phyloP scores from a whole-genome alignment of 345 rosid species.

The Hibiscus trionum region DNA sequence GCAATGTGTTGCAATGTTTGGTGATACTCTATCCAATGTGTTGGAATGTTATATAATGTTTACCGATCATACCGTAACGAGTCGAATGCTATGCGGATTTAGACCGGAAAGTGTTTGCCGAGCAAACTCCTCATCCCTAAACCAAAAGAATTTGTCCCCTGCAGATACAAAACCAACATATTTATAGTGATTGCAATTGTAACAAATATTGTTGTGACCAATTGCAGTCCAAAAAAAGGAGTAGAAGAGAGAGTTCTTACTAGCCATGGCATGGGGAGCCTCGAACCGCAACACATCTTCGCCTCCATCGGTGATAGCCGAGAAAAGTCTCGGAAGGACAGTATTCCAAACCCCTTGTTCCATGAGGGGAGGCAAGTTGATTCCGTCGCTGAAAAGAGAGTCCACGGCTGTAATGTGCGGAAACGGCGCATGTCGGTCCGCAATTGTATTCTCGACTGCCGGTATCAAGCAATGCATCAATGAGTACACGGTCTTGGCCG shows the following conservation, averaged over 20 bases:
- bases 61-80: conserved; percentile 40
- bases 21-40: no score
- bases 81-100: conserved; percentile 49
- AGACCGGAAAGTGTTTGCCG: conserved; percentile 77
- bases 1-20: neutral
- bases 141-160: conserved; percentile 75
- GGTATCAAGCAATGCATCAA: conserved; percentile 57
- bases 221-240: neutral
- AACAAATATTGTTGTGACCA: neutral
- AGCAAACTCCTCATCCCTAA: conserved; percentile 67
- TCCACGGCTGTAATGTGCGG: conserved; percentile 54
- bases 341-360: conserved; percentile 32
- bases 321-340: conserved; percentile 50
- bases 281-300: conserved; percentile 47
- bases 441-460: conserved; percentile 27
- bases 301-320: conserved; percentile 24
- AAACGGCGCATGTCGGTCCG: conserved; percentile 36
- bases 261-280: conserved; percentile 37
- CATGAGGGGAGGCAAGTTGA: conserved; percentile 28
- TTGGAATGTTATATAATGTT: neutral
- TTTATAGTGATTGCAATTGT: no score
- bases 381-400: conserved; percentile 47
- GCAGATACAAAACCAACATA: conserved; percentile 5
- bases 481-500: conserved; percentile 46
- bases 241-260: conserved; percentile 22